A percentile compares a stretch with the other conserved stretches of the same genome.
Evolutionary conservation across 192 early-diverging fungal species (phyloP).

Genomic region (Entomortierella lignicola): DNA sequence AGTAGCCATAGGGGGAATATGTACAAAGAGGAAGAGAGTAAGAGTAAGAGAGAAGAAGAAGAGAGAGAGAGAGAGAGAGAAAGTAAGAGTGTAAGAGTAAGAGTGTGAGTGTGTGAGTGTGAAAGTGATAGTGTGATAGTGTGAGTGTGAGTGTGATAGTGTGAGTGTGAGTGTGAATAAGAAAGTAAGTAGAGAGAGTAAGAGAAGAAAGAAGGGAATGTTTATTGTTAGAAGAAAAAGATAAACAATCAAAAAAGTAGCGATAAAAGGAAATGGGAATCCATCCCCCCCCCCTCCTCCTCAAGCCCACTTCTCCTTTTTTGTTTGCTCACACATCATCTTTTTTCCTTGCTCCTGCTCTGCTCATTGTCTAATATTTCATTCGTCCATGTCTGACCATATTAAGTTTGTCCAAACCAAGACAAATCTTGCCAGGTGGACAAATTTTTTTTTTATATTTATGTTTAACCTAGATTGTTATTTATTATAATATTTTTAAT

Average conservation of each 20-base stretch:
- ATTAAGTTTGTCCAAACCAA: conserved; percentile 7
- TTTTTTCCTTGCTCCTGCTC: not conserved
- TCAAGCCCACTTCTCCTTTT: not conserved
- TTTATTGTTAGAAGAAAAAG: too few relatives aligned
- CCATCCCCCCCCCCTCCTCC: conserved; percentile 9
- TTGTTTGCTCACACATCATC: not conserved
- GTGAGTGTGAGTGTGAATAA: not conserved
- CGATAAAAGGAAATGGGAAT: conserved; percentile 31
- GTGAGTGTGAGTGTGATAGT: not conserved
- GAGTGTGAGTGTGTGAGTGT: not conserved
- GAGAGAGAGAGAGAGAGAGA: not conserved
- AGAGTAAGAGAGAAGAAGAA: not conserved
- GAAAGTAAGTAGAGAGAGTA: not conserved
- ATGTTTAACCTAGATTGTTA: not conserved
- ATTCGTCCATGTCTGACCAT: conserved; percentile 8
- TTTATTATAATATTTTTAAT: not conserved
- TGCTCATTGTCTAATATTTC: not conserved
- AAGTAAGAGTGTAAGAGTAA: not conserved
- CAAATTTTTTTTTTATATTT: not conserved
- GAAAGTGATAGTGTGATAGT: not conserved
- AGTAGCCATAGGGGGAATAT: too few relatives aligned
- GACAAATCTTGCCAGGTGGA: conserved; percentile 37
- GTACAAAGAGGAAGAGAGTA: not conserved
- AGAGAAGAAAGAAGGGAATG: conserved; percentile 7
- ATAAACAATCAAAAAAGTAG: not conserved